phyloP scores from a whole-genome alignment of 805 yeast genomes.

The Torulaspora maleeae region DNA sequence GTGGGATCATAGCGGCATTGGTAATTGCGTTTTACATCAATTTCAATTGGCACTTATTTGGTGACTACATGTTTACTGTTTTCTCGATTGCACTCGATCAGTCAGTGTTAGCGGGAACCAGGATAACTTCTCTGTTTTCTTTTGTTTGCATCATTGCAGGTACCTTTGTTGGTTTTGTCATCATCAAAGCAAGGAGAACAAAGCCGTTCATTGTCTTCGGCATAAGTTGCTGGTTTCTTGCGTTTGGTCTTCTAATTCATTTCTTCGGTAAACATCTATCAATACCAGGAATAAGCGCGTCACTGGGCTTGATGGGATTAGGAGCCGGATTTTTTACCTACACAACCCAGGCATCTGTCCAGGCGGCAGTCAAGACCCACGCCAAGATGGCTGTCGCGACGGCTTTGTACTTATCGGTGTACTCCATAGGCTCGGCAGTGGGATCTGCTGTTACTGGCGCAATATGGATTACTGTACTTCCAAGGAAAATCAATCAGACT shows the following conservation, averaged over 20 bases:
- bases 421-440: constrained; percentile 59
- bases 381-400: constrained; percentile 61
- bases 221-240: constrained; percentile 50
- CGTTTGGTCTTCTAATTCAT: constrained; percentile 55
- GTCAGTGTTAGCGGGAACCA: constrained; percentile 52
- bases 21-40: constrained; percentile 52
- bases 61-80: constrained; percentile 60
- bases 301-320: constrained; percentile 61
- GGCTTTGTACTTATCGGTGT: constrained; percentile 51
- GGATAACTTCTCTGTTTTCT: constrained; percentile 58
- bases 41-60: constrained; percentile 60
- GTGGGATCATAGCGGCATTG: constrained; percentile 62
- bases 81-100: constrained; percentile 55
- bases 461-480: constrained; percentile 59
- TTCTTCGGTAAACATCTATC: constrained; percentile 49
- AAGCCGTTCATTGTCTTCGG: constrained; percentile 64
- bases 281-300: constrained; percentile 56
- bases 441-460: constrained; percentile 66
- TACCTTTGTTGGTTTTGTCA: constrained; percentile 50
- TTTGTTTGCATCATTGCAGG: constrained; percentile 68
- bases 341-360: constrained; percentile 56
- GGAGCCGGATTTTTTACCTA: constrained; percentile 76
- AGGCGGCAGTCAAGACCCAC: constrained; percentile 50
- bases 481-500: constrained; percentile 37
- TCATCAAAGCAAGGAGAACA: constrained; percentile 46